Evolutionary conservation across 1,139 yeast genomes (phyloP).

Genomic region (Debaryomyces sp.): DNA sequence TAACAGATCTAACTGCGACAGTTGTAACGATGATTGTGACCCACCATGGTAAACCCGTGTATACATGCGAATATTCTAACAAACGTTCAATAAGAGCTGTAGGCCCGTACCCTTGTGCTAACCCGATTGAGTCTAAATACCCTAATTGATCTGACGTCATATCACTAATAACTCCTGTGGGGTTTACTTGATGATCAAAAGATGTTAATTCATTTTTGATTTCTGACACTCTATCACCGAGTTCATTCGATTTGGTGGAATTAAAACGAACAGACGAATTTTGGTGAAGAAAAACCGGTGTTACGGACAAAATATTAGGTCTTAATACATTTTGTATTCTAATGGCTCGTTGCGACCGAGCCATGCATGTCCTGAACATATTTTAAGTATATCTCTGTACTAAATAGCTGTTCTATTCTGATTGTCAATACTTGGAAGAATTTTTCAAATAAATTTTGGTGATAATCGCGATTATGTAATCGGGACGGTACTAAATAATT

Average conservation of each 20-base stretch:
- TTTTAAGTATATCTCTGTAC: not conserved
- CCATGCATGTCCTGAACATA: constrained; percentile 20
- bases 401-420: not conserved
- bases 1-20: constrained; percentile 60
- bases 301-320: not conserved
- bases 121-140: constrained; percentile 81
- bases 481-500: not conserved
- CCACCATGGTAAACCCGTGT: constrained; percentile 98
- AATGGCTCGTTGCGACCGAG: constrained; percentile 14
- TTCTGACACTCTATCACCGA: constrained; percentile 21
- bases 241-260: constrained; percentile 21
- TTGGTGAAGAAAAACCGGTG: constrained; percentile 4
- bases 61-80: constrained; percentile 81
- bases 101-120: constrained; percentile 89
- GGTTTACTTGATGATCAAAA: constrained; percentile 27
- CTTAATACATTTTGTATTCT: not conserved
- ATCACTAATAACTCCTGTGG: constrained; percentile 28
- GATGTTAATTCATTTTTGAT: constrained; percentile 36
- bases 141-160: constrained; percentile 76
- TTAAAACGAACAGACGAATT: constrained; percentile 28
- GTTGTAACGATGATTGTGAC: constrained; percentile 79
- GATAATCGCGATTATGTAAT: constrained; percentile 1
- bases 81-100: constrained; percentile 76
- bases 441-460: constrained; percentile 4
- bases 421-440: not conserved